Evolutionary conservation across 1,139 yeast species (phyloP).

Genomic region (Suhomyces bokatorum): DNA sequence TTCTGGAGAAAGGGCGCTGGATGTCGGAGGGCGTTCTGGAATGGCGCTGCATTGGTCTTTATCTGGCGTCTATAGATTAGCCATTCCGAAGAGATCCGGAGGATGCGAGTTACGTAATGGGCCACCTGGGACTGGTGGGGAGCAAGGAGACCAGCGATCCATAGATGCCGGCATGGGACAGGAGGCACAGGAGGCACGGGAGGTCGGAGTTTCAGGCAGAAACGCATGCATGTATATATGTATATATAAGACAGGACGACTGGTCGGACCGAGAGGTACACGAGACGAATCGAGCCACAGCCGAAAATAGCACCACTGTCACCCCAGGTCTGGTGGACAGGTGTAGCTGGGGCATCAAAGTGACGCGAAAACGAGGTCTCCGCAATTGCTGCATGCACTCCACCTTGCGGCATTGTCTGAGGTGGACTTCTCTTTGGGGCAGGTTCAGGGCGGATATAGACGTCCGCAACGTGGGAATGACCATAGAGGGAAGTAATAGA

Average conservation of each 20-base stretch:
- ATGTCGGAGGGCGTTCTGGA: not conserved
- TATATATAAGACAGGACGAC: not conserved
- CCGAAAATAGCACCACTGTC: not conserved
- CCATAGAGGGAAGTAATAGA: no score
- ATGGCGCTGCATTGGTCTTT: not conserved
- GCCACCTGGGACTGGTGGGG: not conserved
- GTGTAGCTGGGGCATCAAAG: no score
- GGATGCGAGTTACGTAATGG: slow-evolving; percentile 1
- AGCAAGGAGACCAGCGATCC: not conserved
- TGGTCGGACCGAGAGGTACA: not conserved
- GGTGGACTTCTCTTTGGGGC: not conserved
- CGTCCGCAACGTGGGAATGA: no score
- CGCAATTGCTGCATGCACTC: slow-evolving; percentile 6
- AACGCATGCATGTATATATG: not conserved
- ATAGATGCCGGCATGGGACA: not conserved
- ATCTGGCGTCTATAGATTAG: not conserved
- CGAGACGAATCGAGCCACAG: not conserved
- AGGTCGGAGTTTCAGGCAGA: not conserved
- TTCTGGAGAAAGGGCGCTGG: not conserved
- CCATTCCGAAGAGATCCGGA: slow-evolving; percentile 1
- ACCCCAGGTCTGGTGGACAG: no score
- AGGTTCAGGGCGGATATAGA: no score
- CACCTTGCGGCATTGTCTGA: slow-evolving; percentile 12
- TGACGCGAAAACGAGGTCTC: not conserved
- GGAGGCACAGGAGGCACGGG: no score